Conservation (phyloP, 306 rosid genomes). For the Begonia masoniana region DNA sequence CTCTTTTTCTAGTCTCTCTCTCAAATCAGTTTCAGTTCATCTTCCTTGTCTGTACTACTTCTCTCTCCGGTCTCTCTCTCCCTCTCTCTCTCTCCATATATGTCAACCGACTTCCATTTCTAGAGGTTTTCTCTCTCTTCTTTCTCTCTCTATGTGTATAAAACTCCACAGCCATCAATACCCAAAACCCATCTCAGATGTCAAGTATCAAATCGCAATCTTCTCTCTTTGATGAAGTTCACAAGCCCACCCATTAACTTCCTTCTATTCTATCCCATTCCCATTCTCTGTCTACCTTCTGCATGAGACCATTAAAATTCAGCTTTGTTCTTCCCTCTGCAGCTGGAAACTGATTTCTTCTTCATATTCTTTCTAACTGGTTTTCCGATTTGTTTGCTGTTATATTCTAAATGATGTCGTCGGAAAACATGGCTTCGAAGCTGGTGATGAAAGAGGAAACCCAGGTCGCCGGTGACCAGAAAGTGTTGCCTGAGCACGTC, state of each 20-base stretch:
- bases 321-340: constrained; percentile 32
- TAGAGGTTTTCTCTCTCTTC: too few relatives aligned
- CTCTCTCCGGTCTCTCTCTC: background rate
- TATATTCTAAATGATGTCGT: background rate
- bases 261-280: constrained; percentile 2
- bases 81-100: background rate
- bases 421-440: background rate
- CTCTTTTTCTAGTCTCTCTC: background rate
- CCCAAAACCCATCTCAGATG: too few relatives aligned
- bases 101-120: too few relatives aligned
- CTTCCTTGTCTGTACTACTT: too few relatives aligned
- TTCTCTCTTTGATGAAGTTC: constrained; percentile 45
- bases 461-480: background rate
- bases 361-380: background rate
- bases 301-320: constrained; percentile 55
- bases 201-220: too few relatives aligned
- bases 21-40: too few relatives aligned
- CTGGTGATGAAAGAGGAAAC: background rate
- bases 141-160: too few relatives aligned
- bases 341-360: constrained; percentile 28
- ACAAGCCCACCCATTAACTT: constrained; percentile 37
- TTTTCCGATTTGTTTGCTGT: background rate
- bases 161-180: too few relatives aligned
- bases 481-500: background rate
- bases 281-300: constrained; percentile 7